Base-by-base conservation (phyloP, 345 rosid species). In the Boechera stricta region DNA sequence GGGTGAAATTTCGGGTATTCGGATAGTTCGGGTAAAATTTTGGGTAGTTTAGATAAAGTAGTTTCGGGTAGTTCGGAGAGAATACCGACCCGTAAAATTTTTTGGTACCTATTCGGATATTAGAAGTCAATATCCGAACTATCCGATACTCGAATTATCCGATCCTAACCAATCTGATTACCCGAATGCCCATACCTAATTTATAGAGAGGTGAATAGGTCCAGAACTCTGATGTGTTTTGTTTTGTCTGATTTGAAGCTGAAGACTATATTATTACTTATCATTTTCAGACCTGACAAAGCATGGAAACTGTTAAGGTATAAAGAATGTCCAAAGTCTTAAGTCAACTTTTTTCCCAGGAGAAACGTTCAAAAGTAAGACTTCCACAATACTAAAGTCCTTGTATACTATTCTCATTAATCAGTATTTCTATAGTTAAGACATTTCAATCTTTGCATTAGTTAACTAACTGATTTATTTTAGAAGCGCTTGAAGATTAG, bases 261-360 rank as follows among this genome's bases (percentile, higher is more conserved):
- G 36, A 53, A 32, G 48, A 52, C 33, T 60, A 54, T 33, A 9
- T 69, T 18, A 76, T 21, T 21, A 21, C 18, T 67, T 62, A 59
- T 76, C 70, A 53, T 69, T 69, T 52, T 69, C 64, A 55, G 63
- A 70, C 10, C 58, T 3, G 67, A 77, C 45, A 45, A 56, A 56
- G 76, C 51, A 64, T 26, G 24, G 38, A 42, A 1, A 24, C 38
- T 62, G 1, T 21, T 21, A 21, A 21, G 24, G 71, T 51, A 62
- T 54, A 1, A 28, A 70, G 66, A 47, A 36, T 33, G 44, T 51
- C 7, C 29, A 39, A 48, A 70, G 71, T 62, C 64, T 69, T 42
- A 2, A 9, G 64, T 60, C 21, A 49, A 15, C 33, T 42, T 39
- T 42, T 67, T 48, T 6, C 10, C 38, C 38, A 52, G 38, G 26